phyloP scores from a whole-genome alignment of 148 eudicot species.

The Cornus suecica region DNA sequence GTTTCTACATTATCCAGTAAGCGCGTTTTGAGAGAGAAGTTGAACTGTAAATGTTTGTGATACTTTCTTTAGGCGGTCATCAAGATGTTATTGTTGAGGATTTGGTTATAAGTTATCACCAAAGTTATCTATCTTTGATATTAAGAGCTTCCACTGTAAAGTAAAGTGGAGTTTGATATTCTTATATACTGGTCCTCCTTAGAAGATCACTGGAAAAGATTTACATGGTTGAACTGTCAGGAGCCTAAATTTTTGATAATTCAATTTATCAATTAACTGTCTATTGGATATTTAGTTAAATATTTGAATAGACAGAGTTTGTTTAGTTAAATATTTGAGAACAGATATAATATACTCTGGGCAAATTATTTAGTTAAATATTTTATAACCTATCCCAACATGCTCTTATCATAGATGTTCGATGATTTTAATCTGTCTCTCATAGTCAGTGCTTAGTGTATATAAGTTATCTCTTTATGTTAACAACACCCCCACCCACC shows the following conservation, averaged over 20 bases:
- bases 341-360: not conserved
- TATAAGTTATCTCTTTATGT: too few species aligned
- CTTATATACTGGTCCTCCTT: not conserved
- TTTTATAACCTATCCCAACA: not conserved
- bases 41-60: not conserved
- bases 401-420: not conserved
- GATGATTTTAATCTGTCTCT: not conserved
- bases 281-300: not conserved
- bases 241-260: not conserved
- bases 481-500: too few species aligned
- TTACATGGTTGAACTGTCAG: not conserved
- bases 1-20: not conserved
- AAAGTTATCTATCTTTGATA: not conserved
- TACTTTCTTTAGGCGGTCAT: not conserved
- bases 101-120: not conserved
- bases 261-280: not conserved
- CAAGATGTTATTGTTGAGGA: not conserved
- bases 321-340: not conserved
- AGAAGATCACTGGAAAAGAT: not conserved
- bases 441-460: not conserved
- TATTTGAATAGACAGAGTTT: too few species aligned
- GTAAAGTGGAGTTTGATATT: not conserved
- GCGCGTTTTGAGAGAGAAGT: slow-evolving; percentile 8
- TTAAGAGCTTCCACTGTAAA: not conserved
- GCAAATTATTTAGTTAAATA: not conserved